Percentiles rank a stretch among this genome's conserved stretches.
Evolutionary conservation across 495 filamentous ascomycete genomes (phyloP).

Genomic region (Letharia lupina): DNA sequence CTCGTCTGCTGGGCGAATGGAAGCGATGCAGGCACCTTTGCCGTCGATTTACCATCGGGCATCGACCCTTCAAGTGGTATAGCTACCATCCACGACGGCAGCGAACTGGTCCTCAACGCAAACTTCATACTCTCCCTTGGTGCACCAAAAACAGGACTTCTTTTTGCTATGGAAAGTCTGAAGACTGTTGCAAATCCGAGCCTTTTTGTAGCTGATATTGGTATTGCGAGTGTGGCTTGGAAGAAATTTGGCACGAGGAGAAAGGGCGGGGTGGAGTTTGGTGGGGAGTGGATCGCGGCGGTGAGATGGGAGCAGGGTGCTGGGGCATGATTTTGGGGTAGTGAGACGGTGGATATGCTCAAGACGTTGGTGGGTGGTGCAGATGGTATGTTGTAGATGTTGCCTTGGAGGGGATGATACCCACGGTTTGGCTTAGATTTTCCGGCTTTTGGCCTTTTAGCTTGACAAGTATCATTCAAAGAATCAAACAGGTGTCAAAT

Average conservation of each 20-base stretch:
- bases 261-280: conserved; percentile 70
- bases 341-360: background rate
- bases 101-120: conserved; percentile 33
- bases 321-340: background rate
- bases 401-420: background rate
- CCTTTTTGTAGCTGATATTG: conserved; percentile 76
- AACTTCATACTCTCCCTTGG: conserved; percentile 74
- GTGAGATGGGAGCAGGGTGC: conserved; percentile 5
- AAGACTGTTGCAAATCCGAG: conserved; percentile 56
- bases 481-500: background rate
- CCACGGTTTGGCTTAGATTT: background rate
- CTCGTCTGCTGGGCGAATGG: conserved; percentile 83
- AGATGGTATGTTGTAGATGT: background rate
- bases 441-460: background rate
- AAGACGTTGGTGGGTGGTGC: background rate
- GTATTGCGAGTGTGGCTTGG: conserved; percentile 73
- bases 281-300: conserved; percentile 68
- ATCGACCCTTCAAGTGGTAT: conserved; percentile 70
- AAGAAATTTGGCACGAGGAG: conserved; percentile 73
- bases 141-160: conserved; percentile 72
- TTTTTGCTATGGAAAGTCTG: conserved; percentile 57
- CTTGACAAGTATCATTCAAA: background rate
- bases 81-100: conserved; percentile 25
- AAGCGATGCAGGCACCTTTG: conserved; percentile 64
- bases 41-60: conserved; percentile 81